A percentile compares a stretch with the other conserved stretches of the same genome.
Evolutionary conservation across 139 green algal genomes (phyloP).

Genomic region (Parachlorella kessleri): DNA sequence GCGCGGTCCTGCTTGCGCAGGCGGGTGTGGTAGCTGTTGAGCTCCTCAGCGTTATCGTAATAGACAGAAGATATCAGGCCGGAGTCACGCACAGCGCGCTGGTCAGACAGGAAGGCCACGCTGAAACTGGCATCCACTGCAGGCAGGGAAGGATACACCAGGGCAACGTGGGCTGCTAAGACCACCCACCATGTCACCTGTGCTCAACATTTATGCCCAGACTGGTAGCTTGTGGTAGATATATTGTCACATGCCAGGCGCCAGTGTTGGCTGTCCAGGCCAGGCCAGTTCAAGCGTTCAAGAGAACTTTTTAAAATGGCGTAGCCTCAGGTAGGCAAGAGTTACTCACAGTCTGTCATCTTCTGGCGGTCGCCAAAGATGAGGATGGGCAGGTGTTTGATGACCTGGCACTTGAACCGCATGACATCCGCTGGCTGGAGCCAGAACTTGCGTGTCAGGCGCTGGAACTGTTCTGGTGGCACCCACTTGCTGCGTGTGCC

Average conservation of each 20-base stretch:
- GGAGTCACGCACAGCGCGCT: neutral
- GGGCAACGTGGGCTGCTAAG: too few species aligned
- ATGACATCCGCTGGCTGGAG: conserved; percentile 64
- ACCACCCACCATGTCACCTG: too few species aligned
- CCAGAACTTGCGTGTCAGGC: conserved; percentile 87
- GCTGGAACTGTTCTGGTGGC: conserved; percentile 53
- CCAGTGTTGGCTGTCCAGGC: too few species aligned
- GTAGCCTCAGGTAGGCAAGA: too few species aligned
- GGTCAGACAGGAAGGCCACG: conserved; percentile 10
- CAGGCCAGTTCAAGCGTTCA: too few species aligned
- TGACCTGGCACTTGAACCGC: conserved; percentile 61
- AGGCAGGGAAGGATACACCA: too few species aligned
- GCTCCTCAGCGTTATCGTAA: conserved; percentile 58
- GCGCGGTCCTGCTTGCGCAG: conserved; percentile 65
- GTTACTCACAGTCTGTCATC: conserved; percentile 26
- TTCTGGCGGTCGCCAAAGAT: conserved; percentile 63
- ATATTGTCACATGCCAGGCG: too few species aligned
- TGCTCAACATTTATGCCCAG: too few species aligned
- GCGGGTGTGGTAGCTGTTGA: conserved; percentile 70
- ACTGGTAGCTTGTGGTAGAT: too few species aligned
- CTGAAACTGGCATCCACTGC: neutral
- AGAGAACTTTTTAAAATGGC: too few species aligned
- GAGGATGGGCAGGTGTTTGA: conserved; percentile 81
- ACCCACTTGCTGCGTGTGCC: conserved; percentile 31
- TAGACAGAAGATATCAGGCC: conserved; percentile 65